phyloP scores from a whole-genome alignment of 2,329 filamentous ascomycete genomes.

The Diplodia sapinea region DNA sequence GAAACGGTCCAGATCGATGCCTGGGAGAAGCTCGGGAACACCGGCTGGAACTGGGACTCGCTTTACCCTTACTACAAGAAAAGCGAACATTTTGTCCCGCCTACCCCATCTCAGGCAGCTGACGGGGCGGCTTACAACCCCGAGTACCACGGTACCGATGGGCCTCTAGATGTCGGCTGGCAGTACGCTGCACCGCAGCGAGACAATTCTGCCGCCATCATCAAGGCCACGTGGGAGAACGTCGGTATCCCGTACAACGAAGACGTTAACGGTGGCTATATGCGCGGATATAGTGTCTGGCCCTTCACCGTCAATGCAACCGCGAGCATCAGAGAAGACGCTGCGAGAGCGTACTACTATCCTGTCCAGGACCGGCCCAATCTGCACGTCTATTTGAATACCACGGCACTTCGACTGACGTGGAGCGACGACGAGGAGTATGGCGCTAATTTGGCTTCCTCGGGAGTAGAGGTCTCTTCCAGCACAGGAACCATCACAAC shows the following conservation, averaged over 20 bases:
- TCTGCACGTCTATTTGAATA: constrained; percentile 53
- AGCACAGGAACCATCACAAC: background rate
- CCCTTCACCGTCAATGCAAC: constrained; percentile 46
- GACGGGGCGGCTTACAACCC: constrained; percentile 30
- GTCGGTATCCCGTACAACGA: constrained; percentile 44
- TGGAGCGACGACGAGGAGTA: constrained; percentile 39
- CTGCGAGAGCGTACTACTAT: constrained; percentile 54
- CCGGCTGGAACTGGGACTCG: constrained; percentile 32
- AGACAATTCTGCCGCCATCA: constrained; percentile 30
- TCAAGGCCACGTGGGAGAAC: constrained; percentile 43
- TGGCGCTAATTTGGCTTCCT: constrained; percentile 32
- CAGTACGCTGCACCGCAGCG: constrained; percentile 9
- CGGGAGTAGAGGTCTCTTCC: constrained; percentile 38
- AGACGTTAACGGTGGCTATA: constrained; percentile 47
- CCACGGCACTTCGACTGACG: constrained; percentile 49
- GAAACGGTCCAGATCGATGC: constrained; percentile 31
- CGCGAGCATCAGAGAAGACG: constrained; percentile 48
- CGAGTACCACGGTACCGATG: constrained; percentile 21
- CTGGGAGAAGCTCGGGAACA: constrained; percentile 32
- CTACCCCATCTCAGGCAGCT: constrained; percentile 16
- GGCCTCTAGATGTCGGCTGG: constrained; percentile 31
- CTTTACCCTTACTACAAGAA: constrained; percentile 33
- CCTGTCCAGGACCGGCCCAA: constrained; percentile 49
- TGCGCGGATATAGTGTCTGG: constrained; percentile 47
- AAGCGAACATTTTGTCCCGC: constrained; percentile 31